phyloP scores from a whole-genome alignment of 495 filamentous ascomycete species.

The Lepidopterella palustris region DNA sequence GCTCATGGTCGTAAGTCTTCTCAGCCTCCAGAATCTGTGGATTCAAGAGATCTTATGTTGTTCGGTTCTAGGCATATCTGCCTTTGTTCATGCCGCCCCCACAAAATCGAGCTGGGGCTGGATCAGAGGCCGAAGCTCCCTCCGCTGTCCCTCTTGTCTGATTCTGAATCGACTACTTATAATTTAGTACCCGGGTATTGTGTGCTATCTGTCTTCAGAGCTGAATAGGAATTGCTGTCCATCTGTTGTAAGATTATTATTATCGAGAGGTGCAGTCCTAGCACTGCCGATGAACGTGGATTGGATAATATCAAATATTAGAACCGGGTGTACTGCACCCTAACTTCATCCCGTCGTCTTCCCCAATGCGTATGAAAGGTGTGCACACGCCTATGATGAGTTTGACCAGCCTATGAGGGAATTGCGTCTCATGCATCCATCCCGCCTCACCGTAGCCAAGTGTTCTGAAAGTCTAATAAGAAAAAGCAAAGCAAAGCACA shows the following conservation, averaged over 20 bases:
- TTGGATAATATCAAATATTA: not conserved
- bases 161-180: not conserved
- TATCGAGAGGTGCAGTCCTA: not conserved
- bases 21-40: not conserved
- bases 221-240: too few relatives aligned
- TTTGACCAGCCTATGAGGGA: not conserved
- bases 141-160: conserved; percentile 40
- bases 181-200: not conserved
- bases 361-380: not conserved
- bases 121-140: conserved; percentile 42
- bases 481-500: too few relatives aligned
- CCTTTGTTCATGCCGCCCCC: conserved; percentile 70
- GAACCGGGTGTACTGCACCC: too few relatives aligned
- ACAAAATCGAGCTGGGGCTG: conserved; percentile 32
- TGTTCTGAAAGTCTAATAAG: not conserved
- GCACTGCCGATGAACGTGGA: not conserved
- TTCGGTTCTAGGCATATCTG: conserved; percentile 59
- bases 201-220: too few relatives aligned
- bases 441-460: not conserved
- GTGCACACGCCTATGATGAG: not conserved
- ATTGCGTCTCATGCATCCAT: not conserved
- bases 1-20: conserved; percentile 55
- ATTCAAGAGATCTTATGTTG: not conserved
- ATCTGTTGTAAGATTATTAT: not conserved
- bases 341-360: not conserved